Evolutionary conservation across 129 eudicot species (phyloP), one percentile per base, ranked within the genome.

Genomic region (Tanacetum coccineum): DNA sequence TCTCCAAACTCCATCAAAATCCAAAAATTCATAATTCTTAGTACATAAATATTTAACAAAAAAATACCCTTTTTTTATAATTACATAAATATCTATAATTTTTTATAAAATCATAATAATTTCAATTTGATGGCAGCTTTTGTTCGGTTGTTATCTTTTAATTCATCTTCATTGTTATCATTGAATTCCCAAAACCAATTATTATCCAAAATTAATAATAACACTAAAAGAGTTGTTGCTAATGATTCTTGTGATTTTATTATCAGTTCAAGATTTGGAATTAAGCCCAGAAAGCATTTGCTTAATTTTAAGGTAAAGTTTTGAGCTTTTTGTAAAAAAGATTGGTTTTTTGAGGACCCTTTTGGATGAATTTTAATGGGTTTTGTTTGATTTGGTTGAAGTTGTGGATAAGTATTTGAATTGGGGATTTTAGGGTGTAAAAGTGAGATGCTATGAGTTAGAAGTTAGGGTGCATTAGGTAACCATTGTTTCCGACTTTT

Each of bases 231-330:
- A 73, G 60, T 47, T 53, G 58, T 68, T 70, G 77, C 82, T 36
- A 71, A 66, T 17, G 55, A 67, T 76, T 59, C 79, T 12, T 64
- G 77, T 68, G 76, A 74, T 68, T 80, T 63, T 61, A 74, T 74
- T 50, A 1, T 52, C 48, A 76, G 19, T 76, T 71, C 88, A 61
- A 74, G 74, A 32, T 68, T 79, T 70, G 42, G 72, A 49, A 59
- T 54, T 59, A 81, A 62, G 18, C 78, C 83, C 70, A 51, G 78
- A 45, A 85, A 81, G 78, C 71, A 76, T 67, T 70, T 73, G 48
- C 64, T 70, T 4, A 79, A 78, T 54, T 79, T 91, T 39, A 81
- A 91, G 96, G 97, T 87, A 78, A 80, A 67, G 9, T 67, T n/a
- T 11, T 28, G 39, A 4, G 4, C 13, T 25, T 48, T 2, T 9